A percentile compares a stretch with the other conserved stretches of the same genome.
These are phyloP conservation scores for Microdochium bolleyi DNA, from an alignment of 2,329 filamentous ascomycete genomes.

Conservation along the genomic window DNA sequence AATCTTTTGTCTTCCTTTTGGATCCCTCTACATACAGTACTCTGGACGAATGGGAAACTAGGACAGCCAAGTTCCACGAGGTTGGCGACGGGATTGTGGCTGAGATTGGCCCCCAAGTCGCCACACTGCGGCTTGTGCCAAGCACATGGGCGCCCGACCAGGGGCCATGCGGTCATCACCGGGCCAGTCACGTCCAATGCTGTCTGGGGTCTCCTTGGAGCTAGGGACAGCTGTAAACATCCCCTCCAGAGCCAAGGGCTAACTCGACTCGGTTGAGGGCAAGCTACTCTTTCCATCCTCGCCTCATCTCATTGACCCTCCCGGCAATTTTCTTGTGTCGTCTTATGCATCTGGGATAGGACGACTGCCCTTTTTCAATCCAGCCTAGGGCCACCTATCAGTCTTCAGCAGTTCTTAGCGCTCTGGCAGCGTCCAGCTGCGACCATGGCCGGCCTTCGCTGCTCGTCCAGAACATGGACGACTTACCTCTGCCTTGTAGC, in stretches of 20 bases:
- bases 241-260: background rate
- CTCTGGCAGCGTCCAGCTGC: conserved; percentile 16
- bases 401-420: background rate
- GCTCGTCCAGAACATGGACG: conserved; percentile 56
- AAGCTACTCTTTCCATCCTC: background rate
- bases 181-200: background rate
- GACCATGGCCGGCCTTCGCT: conserved; percentile 41
- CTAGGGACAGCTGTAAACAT: background rate
- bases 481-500: conserved; percentile 52
- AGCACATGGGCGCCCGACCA: background rate
- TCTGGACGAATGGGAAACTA: no score
- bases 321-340: background rate
- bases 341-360: background rate
- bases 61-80: background rate
- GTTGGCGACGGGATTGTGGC: background rate
- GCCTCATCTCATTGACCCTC: background rate
- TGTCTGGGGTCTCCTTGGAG: background rate
- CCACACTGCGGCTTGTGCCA: background rate
- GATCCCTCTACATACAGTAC: no score
- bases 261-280: background rate
- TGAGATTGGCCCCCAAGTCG: background rate
- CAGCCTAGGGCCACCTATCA: background rate
- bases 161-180: background rate
- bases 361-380: background rate
- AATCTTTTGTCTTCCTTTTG: no score